Evolutionary conservation across 352 stramenopile species (phyloP), one percentile per base, ranked within the genome.

Genomic region (Phytophthora ramorum): DNA sequence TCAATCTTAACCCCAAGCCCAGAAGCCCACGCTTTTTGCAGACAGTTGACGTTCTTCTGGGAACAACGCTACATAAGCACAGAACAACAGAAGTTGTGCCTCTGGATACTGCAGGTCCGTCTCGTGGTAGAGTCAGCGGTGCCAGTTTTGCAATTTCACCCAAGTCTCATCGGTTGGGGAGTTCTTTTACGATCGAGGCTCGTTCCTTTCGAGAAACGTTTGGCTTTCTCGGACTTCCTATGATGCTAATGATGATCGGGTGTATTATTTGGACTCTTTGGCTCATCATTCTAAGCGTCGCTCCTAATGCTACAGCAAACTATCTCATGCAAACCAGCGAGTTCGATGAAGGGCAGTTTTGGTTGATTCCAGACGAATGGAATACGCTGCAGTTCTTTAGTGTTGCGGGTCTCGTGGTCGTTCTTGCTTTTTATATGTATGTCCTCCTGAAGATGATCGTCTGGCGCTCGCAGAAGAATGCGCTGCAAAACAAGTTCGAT

Each of bases 261-360:
- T 66, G 64, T 14, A 50, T 74, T 17, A 19, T 16, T 0, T 71
- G 63, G 63, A 71, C 63, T 2, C 2, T 58, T n/a, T 75, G 63
- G 72, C 45, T 77, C 2, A 66, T 77, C 34, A 28, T 55, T 3
- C 22, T 79, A 28, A 77, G 46, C 4, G 2, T 76, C 9, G 60
- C 49, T 5, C 72, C 72, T 0, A 79, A 76, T 22, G 50, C 30
- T 4, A 59, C 51, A 8, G 67, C 63, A 19, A 79, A 76, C 20
- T 58, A 53, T 13, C 55, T 79, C 45, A 76, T 77, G 63, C 20
- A 68, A n/a, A 79, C 64, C 4, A 61, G 28, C 3, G 40, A 63
- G 7, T 51, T 73, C 14, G 69, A 75, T 13, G 20, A 68, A 14
- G 67, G 58, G 0, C 41, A 62, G 26, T 76, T 79, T 37, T 76